phyloP scores from a whole-genome alignment of 2,329 filamentous ascomycete species.

The Botrytis sinoallii region DNA sequence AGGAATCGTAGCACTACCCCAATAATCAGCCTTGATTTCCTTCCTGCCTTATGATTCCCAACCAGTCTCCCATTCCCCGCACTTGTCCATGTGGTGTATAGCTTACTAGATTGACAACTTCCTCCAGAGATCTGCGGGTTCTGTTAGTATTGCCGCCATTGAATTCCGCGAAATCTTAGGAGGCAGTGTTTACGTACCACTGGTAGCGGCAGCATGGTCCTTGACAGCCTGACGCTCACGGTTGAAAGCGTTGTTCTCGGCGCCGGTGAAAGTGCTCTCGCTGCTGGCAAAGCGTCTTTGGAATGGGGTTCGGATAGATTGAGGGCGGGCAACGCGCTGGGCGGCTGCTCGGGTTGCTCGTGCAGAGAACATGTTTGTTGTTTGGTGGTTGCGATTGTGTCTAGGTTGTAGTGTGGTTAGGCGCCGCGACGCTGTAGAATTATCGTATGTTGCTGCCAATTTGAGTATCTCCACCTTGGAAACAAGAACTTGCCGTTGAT shows the following conservation, averaged over 20 bases:
- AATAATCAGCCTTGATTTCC: constrained; percentile 22
- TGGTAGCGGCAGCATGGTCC: constrained; percentile 80
- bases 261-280: constrained; percentile 54
- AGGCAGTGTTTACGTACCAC: constrained; percentile 57
- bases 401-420: constrained; percentile 11
- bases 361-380: constrained; percentile 58
- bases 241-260: constrained; percentile 86
- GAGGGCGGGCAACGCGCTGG: constrained; percentile 58
- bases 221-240: constrained; percentile 87
- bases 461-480: constrained; percentile 4
- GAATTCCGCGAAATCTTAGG: too few relatives aligned
- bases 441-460: constrained; percentile 17
- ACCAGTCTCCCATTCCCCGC: not conserved
- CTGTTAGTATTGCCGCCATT: constrained; percentile 23
- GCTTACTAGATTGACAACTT: constrained; percentile 95
- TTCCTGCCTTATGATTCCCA: not conserved
- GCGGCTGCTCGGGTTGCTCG: constrained; percentile 56
- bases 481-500: not conserved
- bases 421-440: constrained; percentile 15
- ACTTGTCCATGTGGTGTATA: not conserved
- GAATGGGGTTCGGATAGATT: constrained; percentile 52
- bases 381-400: constrained; percentile 22
- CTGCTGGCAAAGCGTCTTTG: constrained; percentile 72
- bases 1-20: constrained; percentile 68
- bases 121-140: constrained; percentile 76